Evolutionary conservation across 2,329 filamentous ascomycete genomes (phyloP).

Genomic region (Seiridium unicorne): DNA sequence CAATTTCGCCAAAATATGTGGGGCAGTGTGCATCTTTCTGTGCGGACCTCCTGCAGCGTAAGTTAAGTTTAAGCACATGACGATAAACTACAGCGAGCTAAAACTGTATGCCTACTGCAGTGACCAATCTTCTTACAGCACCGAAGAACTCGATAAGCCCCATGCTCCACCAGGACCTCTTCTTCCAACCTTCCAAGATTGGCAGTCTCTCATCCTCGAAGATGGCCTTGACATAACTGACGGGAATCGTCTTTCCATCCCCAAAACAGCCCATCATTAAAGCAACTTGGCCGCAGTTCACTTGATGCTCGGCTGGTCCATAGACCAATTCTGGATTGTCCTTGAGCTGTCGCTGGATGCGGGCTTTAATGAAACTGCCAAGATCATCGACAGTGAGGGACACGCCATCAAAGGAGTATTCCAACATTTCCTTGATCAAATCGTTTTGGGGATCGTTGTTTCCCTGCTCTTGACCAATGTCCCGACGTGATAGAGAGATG

Average conservation of each 20-base stretch:
- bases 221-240: slow-evolving; percentile 7
- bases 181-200: slow-evolving; percentile 6
- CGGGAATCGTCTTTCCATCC: slow-evolving; percentile 9
- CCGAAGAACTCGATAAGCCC: slow-evolving; percentile 8
- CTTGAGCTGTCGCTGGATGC: slow-evolving; percentile 5
- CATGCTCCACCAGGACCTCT: slow-evolving; percentile 9
- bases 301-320: slow-evolving; percentile 1
- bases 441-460: not conserved
- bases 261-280: slow-evolving; percentile 9
- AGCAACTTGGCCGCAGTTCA: slow-evolving; percentile 6
- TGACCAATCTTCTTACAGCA: slow-evolving; percentile 5
- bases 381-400: not conserved
- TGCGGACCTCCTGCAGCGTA: too few relatives aligned
- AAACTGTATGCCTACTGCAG: not conserved
- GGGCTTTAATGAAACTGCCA: not conserved
- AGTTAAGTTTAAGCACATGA: too few relatives aligned
- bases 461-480: not conserved
- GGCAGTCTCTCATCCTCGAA: slow-evolving; percentile 8
- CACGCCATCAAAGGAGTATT: not conserved
- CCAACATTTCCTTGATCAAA: not conserved
- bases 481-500: not conserved
- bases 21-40: too few relatives aligned
- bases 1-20: too few relatives aligned
- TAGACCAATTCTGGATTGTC: slow-evolving; percentile 6
- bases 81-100: not conserved